Evolutionary conservation across 2,329 filamentous ascomycete genomes (phyloP), one percentile per base, ranked within the genome.

Genomic region (Colletotrichum australisinense): DNA sequence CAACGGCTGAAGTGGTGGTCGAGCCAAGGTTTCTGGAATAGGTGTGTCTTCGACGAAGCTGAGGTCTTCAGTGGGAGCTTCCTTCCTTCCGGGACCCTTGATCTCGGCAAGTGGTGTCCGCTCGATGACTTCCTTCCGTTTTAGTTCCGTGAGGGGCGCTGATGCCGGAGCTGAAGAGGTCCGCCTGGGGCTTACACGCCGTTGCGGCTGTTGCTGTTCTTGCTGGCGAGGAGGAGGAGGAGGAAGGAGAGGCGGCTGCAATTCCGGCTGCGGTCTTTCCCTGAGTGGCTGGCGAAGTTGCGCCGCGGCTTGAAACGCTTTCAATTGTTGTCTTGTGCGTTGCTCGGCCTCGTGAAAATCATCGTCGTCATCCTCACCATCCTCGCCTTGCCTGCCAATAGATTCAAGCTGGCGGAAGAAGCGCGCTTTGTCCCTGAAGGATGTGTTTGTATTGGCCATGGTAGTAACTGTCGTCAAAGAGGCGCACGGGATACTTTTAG

Each of bases 401-500:
- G 79, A 76, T 16, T 82, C 79, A 0, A 89, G 78, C n/a, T 79
- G 78, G n/a, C 80, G 75, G 74, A 89, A 90, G 73, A 86, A 88
- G 0, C 81, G 84, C 26, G 78, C 59, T 76, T 90, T 90, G 46
- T 86, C 84, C 63, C 81, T 76, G 7, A 85, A 73, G 11, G 79
- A 64, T 19, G 70, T 63, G 56, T 70, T 71, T 28, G 56, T 38
- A 52, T 58, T 35, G 42, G 42, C 42, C 80, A 82, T 81, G 67
- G 5, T 73, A 59, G 19, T 53, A 30, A 5, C 56, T 28, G 19
- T 53, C n/a, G 53, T 56, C 16, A 32, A 53, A 68, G 57, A 63
- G 63, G 26, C 22, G 57, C 52, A 53, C 52, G 63, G 42, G 16
- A 66, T 62, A 55, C 56, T 66, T 66, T 63, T 35, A 52, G 46